Conservation (phyloP, 2,329 filamentous ascomycete genomes). For the Trichoderma atrobrunneum region DNA sequence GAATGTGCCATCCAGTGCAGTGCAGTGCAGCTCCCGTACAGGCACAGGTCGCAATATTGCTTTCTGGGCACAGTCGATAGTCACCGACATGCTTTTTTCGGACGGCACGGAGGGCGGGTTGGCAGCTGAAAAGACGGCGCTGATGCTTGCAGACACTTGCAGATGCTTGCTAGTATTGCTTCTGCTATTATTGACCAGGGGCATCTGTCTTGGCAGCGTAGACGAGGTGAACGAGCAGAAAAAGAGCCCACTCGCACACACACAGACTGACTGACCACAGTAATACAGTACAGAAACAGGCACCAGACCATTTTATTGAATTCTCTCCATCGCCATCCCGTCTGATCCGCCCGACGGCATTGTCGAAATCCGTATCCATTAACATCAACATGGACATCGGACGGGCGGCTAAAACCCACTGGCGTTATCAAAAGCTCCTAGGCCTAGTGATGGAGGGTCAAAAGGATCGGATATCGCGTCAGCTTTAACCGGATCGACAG, state of each 20-base stretch:
- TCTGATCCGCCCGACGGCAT: not conserved
- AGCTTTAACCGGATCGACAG: slow-evolving; percentile 8
- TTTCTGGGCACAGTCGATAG: not conserved
- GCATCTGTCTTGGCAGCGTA: not conserved
- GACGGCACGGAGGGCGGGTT: not conserved
- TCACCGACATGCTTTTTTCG: not conserved
- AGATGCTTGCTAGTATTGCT: not conserved
- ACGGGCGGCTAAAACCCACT: not conserved
- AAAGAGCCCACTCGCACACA: slow-evolving; percentile 5
- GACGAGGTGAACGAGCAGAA: not conserved
- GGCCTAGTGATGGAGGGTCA: not conserved
- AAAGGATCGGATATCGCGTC: not conserved
- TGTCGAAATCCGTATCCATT: not conserved
- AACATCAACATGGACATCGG: not conserved
- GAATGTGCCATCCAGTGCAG: not conserved
- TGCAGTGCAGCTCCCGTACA: not conserved
- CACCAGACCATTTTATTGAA: not conserved
- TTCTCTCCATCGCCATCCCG: not conserved
- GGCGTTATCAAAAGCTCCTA: not conserved
- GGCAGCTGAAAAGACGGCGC: slow-evolving; percentile 15
- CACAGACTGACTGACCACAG: not conserved
- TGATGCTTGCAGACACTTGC: not conserved
- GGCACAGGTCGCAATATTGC: slow-evolving; percentile 14
- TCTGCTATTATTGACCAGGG: not conserved
- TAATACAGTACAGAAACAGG: not conserved